These are phyloP conservation scores for Glonium stellatum DNA, from an alignment of 495 filamentous ascomycete species.

Conservation along the genomic window DNA sequence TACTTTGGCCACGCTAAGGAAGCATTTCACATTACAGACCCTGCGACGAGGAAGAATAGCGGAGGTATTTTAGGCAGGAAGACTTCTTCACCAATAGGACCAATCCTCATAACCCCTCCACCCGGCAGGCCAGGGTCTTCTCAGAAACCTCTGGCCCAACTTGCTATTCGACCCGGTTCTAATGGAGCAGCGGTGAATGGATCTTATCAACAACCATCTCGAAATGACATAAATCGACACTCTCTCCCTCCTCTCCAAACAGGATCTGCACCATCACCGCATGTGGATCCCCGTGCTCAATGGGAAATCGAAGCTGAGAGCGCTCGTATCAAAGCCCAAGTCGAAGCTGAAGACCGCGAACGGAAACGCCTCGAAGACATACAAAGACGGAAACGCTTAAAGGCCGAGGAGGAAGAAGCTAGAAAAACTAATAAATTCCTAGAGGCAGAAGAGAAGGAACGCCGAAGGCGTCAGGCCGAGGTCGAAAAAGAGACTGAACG, in stretches of 20 bases:
- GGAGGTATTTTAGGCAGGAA: slow-evolving; percentile 19
- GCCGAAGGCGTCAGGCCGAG: slow-evolving; percentile 58
- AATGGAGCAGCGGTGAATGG: slow-evolving; percentile 17
- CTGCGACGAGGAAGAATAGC: slow-evolving; percentile 26
- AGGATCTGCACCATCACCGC: slow-evolving; percentile 19
- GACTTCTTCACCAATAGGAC: slow-evolving; percentile 16
- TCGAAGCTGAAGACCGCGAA: slow-evolving; percentile 59
- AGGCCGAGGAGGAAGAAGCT: slow-evolving; percentile 20
- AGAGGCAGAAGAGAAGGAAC: slow-evolving; percentile 64
- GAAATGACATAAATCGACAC: slow-evolving; percentile 20
- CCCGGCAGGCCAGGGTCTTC: not conserved
- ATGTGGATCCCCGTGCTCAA: slow-evolving; percentile 47
- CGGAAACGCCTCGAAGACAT: slow-evolving; percentile 15
- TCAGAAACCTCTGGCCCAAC: not conserved
- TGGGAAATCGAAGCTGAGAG: slow-evolving; percentile 59
- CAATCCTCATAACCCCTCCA: slow-evolving; percentile 15
- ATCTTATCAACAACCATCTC: slow-evolving; percentile 18
- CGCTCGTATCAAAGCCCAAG: slow-evolving; percentile 52
- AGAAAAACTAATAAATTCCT: slow-evolving; percentile 35
- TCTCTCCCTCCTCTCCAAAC: slow-evolving; percentile 30
- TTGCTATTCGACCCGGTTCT: slow-evolving; percentile 5
- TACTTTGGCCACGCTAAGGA: slow-evolving; percentile 64
- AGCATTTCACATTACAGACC: slow-evolving; percentile 68
- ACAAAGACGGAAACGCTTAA: slow-evolving; percentile 13
- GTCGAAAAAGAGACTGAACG: slow-evolving; percentile 81